phyloP scores from a whole-genome alignment of 495 filamentous ascomycete species.

The Astrothelium macrocarpum region DNA sequence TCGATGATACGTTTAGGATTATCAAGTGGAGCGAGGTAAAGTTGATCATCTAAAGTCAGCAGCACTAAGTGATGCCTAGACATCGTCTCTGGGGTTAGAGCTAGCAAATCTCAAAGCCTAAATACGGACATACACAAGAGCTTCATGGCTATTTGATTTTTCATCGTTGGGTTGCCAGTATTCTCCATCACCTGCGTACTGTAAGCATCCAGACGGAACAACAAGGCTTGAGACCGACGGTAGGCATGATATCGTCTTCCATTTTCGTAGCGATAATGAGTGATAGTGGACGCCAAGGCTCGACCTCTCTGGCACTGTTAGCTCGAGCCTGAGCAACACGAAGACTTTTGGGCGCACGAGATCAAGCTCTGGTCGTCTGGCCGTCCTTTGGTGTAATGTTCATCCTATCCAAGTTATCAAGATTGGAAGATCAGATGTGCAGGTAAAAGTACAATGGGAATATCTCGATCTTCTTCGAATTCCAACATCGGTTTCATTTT shows the following conservation, averaged over 20 bases:
- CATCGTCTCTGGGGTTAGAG: neutral
- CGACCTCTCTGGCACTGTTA: slow-evolving; percentile 18
- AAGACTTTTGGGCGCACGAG: neutral
- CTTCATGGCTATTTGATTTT: slow-evolving; percentile 12
- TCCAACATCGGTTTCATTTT: neutral
- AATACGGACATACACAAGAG: neutral
- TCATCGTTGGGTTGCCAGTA: slow-evolving; percentile 15
- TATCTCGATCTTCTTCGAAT: neutral
- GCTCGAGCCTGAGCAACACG: neutral
- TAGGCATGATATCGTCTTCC: slow-evolving; percentile 28
- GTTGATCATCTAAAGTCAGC: slow-evolving; percentile 23
- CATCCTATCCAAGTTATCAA: neutral
- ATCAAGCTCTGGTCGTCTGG: neutral
- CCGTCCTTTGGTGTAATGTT: neutral
- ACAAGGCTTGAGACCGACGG: slow-evolving; percentile 9
- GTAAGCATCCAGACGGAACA: neutral
- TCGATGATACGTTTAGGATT: slow-evolving; percentile 27
- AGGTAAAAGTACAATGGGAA: neutral
- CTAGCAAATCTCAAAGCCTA: neutral
- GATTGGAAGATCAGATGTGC: neutral
- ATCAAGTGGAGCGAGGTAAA: slow-evolving; percentile 25
- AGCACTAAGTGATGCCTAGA: slow-evolving; percentile 26
- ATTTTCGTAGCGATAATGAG: slow-evolving; percentile 28
- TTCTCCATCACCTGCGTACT: slow-evolving; percentile 17
- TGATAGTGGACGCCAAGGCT: slow-evolving; percentile 23